Base-by-base conservation (phyloP, 2,329 filamentous ascomycete genomes). In the Exophiala xenobiotica region DNA sequence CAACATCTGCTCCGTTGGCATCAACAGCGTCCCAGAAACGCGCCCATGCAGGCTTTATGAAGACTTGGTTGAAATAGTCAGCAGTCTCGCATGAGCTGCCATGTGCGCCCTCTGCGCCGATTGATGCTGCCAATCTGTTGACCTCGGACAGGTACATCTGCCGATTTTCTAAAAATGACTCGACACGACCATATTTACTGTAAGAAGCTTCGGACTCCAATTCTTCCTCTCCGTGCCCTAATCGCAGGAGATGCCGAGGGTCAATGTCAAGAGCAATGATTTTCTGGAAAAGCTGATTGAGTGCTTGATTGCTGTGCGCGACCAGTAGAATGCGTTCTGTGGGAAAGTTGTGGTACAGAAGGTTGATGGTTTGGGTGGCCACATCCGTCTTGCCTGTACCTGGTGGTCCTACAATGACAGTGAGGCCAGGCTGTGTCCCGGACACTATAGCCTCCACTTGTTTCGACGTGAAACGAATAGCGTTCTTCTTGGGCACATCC, bases 371-470 rank as follows among this genome's bases (percentile, higher is more conserved):
- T 69, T 99, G 93, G 3, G 92, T 96, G 41, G 90, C 91, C 46
- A 99, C 93, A 70, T 99, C 93, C n/a, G 93, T 99, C 75, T 99
- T 99, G 57, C 95, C 93, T 5, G 93, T 99, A 48, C 93, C 93
- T 6, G 93, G 93, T 47, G 93, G 93, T 1, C 93, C 93, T 56
- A 99, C 89, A 61, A 99, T 87, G 41, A 99, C 82, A 1, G 92
- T 96, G 45, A 99, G 78, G 16, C 95, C 93, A 27, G 93, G 92
- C 64, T 99, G 95, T 5, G 89, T 91, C 16, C 93, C 93, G 33
- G 92, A 96, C 54, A 88, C 84, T 63, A 99, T 93, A 20, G 93
- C 93, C 67, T 97, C 88, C 22, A 95, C 81, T 70, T 97, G 93
- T 29, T 88, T 83, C 26, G 92, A 83, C 3, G 93, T 99, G 66